Evolutionary conservation across 371 early-diverging fungal species (phyloP), one percentile per base, ranked within the genome.

Genomic region (Batkoa obscura): DNA sequence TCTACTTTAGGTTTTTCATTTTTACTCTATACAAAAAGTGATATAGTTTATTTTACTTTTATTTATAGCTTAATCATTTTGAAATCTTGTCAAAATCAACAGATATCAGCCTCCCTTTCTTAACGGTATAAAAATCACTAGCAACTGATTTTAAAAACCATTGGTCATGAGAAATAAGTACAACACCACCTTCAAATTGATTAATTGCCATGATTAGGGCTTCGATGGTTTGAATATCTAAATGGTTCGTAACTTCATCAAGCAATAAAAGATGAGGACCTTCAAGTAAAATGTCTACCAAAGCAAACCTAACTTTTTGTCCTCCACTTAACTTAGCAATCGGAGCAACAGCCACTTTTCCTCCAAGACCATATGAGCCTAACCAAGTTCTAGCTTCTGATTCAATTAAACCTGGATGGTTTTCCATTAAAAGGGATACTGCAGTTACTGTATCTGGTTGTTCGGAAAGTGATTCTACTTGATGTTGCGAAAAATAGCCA

Each of bases 241-340:
- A 64, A 58, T 84, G 85, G 62, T 88, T 91, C 23, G 86, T 86
- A 45, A 84, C 82, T 70, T 90, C 90, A 65, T 90, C 90, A 30
- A 88, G 69, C 37, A 88, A 68, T 34, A 92, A 63, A 6, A 92
- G 70, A 61, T 92, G 82, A 4, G 90, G 83, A 23, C 66, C 64
- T 0, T 71, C 71, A 38, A 66, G 76, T n/a, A 79, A 64, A 45
- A 75, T 68, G 30, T 75, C 45, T n/a, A 84, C 86, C 49, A 90
- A 67, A 1, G 78, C 79, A 1, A 90, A 72, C 38, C 88, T 66
- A 32, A 76, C 78, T 57, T 80, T 75, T 60, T 87, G 84, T 2
- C 90, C 90, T 58, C 90, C 90, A 63, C 76, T 75, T 5, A 84
- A 57, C 0, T 63, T 59, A 12, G 61, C 60, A 52, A 84, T 68